phyloP scores from a whole-genome alignment of 2,329 filamentous ascomycete genomes.

The Aciculosporium take region DNA sequence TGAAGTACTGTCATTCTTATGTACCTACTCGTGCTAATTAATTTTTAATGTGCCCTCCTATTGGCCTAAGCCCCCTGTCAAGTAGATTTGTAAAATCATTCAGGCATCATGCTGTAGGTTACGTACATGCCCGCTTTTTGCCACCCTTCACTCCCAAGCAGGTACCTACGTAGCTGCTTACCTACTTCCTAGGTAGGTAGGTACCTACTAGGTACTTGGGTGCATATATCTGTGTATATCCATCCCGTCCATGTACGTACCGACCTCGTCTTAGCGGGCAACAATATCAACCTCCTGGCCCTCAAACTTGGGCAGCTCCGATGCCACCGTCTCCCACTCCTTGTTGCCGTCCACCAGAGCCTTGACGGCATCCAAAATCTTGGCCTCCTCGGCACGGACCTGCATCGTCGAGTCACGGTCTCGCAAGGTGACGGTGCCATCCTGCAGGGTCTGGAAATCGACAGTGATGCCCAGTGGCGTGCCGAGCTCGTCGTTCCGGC shows the following conservation, averaged over 20 bases:
- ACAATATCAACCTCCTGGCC: slow-evolving; percentile 49
- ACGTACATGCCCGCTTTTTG: slow-evolving; percentile 1
- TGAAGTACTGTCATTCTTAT: no score
- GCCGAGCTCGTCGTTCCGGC: slow-evolving; percentile 88
- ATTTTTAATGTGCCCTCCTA: no score
- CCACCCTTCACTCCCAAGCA: no score
- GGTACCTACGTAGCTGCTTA: no score
- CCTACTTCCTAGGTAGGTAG: no score
- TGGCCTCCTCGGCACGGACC: slow-evolving; percentile 69
- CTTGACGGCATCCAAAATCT: slow-evolving; percentile 62
- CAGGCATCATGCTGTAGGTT: no score
- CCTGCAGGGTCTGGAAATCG: slow-evolving; percentile 88
- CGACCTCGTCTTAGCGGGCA: slow-evolving; percentile 15
- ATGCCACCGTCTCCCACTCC: slow-evolving; percentile 54
- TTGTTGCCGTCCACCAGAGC: slow-evolving; percentile 35
- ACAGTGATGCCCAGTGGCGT: slow-evolving; percentile 89
- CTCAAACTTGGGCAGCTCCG: slow-evolving; percentile 72
- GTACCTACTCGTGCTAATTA: no score
- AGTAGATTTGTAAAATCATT: no score
- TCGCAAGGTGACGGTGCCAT: slow-evolving; percentile 72
- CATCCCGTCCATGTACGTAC: not conserved
- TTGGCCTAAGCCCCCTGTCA: no score
- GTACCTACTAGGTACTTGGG: no score
- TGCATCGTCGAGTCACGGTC: slow-evolving; percentile 86
- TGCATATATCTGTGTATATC: no score